phyloP scores from a whole-genome alignment of 495 filamentous ascomycete species.

The Penicillium samsonianum region DNA sequence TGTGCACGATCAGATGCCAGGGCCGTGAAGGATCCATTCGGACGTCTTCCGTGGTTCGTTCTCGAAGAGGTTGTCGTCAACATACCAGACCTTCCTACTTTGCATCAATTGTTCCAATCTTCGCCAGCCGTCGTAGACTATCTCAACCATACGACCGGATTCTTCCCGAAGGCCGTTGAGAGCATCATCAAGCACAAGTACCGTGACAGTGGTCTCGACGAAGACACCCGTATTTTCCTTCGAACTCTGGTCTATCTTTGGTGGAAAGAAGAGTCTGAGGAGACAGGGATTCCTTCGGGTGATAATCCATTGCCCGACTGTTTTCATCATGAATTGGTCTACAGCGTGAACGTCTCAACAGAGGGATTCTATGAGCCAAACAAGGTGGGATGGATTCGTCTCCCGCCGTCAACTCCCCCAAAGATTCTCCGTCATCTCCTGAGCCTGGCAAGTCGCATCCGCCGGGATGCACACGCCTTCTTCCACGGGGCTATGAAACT shows the following conservation, averaged over 20 bases:
- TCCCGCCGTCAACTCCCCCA: not conserved
- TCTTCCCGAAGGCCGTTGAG: not conserved
- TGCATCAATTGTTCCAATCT: conserved; percentile 13
- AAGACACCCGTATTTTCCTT: not conserved
- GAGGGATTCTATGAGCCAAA: no score
- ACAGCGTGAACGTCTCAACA: no score
- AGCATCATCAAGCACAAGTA: not conserved
- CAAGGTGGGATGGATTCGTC: no score
- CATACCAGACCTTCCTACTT: conserved; percentile 9
- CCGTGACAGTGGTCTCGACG: not conserved
- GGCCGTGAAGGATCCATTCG: conserved; percentile 13
- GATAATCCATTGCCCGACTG: not conserved
- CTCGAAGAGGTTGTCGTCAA: conserved; percentile 6
- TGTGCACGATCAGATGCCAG: not conserved
- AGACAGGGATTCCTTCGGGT: not conserved
- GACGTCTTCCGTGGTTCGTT: conserved; percentile 16
- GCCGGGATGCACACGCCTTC: not conserved
- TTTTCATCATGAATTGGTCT: not conserved
- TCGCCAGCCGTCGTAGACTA: conserved; percentile 7
- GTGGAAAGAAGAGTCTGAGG: not conserved
- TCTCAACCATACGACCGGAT: not conserved
- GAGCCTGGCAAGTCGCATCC: not conserved
- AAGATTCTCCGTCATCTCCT: not conserved
- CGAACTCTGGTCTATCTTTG: not conserved
- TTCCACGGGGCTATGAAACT: not conserved